Evolutionary conservation across 257 asterid genomes (phyloP).

Genomic region (Galeopsis tetrahit): DNA sequence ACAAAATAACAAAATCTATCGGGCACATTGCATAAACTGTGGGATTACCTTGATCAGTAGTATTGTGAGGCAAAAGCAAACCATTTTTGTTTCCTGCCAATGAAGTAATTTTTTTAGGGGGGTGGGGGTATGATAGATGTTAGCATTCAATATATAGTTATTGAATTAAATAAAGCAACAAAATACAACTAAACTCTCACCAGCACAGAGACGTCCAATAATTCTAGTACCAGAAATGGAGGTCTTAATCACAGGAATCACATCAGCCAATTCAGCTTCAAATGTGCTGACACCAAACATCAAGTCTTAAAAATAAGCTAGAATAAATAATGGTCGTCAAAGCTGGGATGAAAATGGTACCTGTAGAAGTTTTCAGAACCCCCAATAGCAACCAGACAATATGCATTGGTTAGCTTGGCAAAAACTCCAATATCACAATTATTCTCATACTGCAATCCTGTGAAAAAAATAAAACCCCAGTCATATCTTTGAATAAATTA

Average conservation of each 20-base stretch:
- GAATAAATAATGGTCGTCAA: background rate
- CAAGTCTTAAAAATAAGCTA: conserved; percentile 16
- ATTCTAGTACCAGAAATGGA: conserved; percentile 88
- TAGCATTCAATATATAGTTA: conserved; percentile 9
- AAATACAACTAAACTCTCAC: conserved; percentile 40
- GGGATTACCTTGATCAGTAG: conserved; percentile 89
- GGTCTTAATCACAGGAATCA: conserved; percentile 87
- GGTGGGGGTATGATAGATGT: conserved; percentile 11
- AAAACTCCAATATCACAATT: conserved; percentile 89
- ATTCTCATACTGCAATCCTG: conserved; percentile 93
- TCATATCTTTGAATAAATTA: conserved; percentile 1
- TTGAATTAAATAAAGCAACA: background rate
- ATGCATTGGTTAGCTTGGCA: conserved; percentile 93
- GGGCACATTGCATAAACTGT: background rate
- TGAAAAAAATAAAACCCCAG: background rate
- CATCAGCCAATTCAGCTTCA: conserved; percentile 79
- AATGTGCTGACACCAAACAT: conserved; percentile 63
- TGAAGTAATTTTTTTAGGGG: background rate
- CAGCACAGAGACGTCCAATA: conserved; percentile 90
- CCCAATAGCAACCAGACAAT: conserved; percentile 91
- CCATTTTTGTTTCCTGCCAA: conserved; percentile 91
- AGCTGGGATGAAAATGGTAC: conserved; percentile 33
- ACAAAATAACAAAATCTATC: background rate
- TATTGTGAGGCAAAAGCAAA: conserved; percentile 87
- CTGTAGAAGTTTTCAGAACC: conserved; percentile 97